Percentiles rank a stretch among this genome's conserved stretches.
Evolutionary conservation across 805 yeast species (phyloP).

Genomic region (Candida khao-thaluensis): DNA sequence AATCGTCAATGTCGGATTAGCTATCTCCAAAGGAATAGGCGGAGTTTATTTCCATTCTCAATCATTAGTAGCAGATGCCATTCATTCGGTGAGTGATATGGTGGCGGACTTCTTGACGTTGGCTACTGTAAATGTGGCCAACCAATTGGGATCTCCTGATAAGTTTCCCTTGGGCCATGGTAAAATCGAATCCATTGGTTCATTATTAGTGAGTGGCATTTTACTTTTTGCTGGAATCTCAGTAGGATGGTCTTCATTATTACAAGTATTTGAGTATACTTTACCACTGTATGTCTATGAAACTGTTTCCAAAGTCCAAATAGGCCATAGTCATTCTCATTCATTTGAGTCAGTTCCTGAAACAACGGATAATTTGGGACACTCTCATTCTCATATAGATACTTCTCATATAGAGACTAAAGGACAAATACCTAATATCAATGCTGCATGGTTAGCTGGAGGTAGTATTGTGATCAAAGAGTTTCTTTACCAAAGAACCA

Average conservation of each 20-base stretch:
- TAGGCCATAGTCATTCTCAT: conserved; percentile 56
- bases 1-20: conserved; percentile 80
- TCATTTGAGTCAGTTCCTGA: conserved; percentile 19
- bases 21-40: conserved; percentile 80
- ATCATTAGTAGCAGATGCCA: conserved; percentile 90
- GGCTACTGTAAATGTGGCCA: conserved; percentile 79
- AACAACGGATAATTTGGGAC: conserved; percentile 3
- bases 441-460: conserved; percentile 95
- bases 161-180: conserved; percentile 88
- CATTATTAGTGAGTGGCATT: conserved; percentile 81
- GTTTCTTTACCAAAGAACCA: conserved; percentile 80
- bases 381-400: conserved; percentile 23
- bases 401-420: conserved; percentile 20
- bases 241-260: conserved; percentile 83
- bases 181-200: conserved; percentile 88
- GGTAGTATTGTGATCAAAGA: conserved; percentile 87
- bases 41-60: conserved; percentile 94
- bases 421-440: conserved; percentile 53
- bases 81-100: conserved; percentile 88
- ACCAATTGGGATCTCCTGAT: conserved; percentile 53
- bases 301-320: conserved; percentile 45
- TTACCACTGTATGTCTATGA: conserved; percentile 64
- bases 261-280: conserved; percentile 63
- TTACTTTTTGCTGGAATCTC: conserved; percentile 84
- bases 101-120: conserved; percentile 87